Conservation (phyloP, 768 basidiomycete species). For the Tulasnella sp. region DNA sequence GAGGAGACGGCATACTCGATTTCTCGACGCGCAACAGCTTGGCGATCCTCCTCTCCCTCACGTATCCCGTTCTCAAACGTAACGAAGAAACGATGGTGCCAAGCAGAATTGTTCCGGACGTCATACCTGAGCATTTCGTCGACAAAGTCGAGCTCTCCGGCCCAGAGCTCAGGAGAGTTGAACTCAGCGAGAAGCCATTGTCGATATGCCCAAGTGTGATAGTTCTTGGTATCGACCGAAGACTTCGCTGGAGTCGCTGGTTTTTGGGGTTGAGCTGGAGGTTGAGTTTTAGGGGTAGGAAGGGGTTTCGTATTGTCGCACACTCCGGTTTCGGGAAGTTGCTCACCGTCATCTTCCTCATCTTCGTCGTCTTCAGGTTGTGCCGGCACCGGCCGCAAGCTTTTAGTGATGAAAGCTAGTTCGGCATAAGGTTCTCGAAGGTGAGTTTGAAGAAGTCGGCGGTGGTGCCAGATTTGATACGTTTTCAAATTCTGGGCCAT, state of each 20-base stretch:
- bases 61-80: conserved; percentile 66
- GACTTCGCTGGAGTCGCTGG: not conserved
- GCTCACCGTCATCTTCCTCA: not conserved
- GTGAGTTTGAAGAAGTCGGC: conserved; percentile 65
- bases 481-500: conserved; percentile 83
- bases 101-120: conserved; percentile 93
- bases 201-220: conserved; percentile 98
- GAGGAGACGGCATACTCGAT: conserved; percentile 53
- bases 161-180: conserved; percentile 68
- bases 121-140: conserved; percentile 68
- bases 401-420: conserved; percentile 71
- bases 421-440: conserved; percentile 55
- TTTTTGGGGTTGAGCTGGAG: not conserved
- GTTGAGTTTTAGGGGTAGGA: not conserved
- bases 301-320: conserved; percentile 3
- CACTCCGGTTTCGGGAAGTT: not conserved
- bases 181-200: conserved; percentile 92
- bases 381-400: conserved; percentile 46
- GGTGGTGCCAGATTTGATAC: conserved; percentile 98
- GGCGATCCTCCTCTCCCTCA: conserved; percentile 59
- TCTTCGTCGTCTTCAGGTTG: conserved; percentile 6
- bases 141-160: conserved; percentile 67
- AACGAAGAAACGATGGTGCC: conserved; percentile 93
- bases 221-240: conserved; percentile 80
- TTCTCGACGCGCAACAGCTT: conserved; percentile 62